Percentiles rank a stretch among this genome's conserved stretches.
Evolutionary conservation across 352 stramenopile species (phyloP).

Genomic region (Pythium phragmiticola): DNA sequence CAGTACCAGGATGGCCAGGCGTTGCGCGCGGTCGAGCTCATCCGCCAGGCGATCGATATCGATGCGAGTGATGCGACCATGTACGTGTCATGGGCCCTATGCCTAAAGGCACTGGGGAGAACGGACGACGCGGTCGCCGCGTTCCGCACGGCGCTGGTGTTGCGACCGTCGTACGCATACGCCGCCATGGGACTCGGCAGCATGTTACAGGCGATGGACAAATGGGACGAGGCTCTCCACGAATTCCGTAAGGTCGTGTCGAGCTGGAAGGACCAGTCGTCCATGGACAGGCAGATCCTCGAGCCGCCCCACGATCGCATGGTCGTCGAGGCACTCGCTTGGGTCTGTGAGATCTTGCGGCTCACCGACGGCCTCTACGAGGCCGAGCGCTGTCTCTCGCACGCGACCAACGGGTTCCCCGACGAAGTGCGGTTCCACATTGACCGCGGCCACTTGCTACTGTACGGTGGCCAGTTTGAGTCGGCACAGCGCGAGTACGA

Average conservation of each 20-base stretch:
- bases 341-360: constrained; percentile 55
- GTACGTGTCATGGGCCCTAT: constrained; percentile 57
- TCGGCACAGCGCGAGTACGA: constrained; percentile 56
- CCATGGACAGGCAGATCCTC: constrained; percentile 10
- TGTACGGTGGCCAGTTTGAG: constrained; percentile 56
- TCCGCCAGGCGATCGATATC: constrained; percentile 40
- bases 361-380: constrained; percentile 45
- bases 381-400: constrained; percentile 51
- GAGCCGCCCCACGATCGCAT: constrained; percentile 28
- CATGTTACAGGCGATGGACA: constrained; percentile 37
- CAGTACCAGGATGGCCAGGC: constrained; percentile 44
- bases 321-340: constrained; percentile 35
- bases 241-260: constrained; percentile 50
- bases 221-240: constrained; percentile 59
- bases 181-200: constrained; percentile 55
- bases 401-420: constrained; percentile 50
- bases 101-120: constrained; percentile 38
- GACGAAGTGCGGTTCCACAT: constrained; percentile 55
- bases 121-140: constrained; percentile 47
- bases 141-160: constrained; percentile 48
- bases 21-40: constrained; percentile 30
- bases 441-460: constrained; percentile 56
- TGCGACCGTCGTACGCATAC: constrained; percentile 44
- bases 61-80: constrained; percentile 50
- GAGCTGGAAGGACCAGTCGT: constrained; percentile 15